These are phyloP conservation scores for Calonectria leucothoes DNA, from an alignment of 2,329 filamentous ascomycete genomes.

Conservation along the genomic window DNA sequence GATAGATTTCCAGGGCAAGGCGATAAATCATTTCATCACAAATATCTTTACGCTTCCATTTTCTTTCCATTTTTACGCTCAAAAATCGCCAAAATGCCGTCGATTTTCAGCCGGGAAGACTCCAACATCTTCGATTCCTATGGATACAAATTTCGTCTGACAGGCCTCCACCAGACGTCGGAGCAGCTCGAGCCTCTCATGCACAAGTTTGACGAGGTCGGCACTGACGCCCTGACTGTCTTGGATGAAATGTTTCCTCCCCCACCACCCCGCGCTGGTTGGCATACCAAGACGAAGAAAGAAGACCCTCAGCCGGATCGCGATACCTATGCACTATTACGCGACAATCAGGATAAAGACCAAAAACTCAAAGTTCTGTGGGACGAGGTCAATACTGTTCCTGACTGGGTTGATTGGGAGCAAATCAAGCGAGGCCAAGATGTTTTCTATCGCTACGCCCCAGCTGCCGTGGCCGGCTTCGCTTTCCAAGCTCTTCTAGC, in stretches of 20 bases:
- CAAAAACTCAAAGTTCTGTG: constrained; percentile 52
- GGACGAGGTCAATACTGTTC: constrained; percentile 66
- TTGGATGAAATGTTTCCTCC: neutral
- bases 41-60: neutral
- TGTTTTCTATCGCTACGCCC: constrained; percentile 70
- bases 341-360: neutral
- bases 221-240: neutral
- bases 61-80: neutral
- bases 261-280: neutral
- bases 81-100: neutral
- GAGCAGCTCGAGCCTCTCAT: neutral
- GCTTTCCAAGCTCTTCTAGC: constrained; percentile 38
- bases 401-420: constrained; percentile 73
- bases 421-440: constrained; percentile 72
- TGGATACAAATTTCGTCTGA: constrained; percentile 6
- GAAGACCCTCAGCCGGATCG: constrained; percentile 1
- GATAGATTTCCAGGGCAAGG: neutral
- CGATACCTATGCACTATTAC: neutral
- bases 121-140: neutral
- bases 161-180: neutral
- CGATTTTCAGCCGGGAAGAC: neutral
- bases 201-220: neutral
- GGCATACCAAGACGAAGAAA: neutral
- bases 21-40: neutral
- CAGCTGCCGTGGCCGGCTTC: constrained; percentile 64